Evolutionary conservation across 306 rosid species (phyloP).

Genomic region (Cucurbita maxima): DNA sequence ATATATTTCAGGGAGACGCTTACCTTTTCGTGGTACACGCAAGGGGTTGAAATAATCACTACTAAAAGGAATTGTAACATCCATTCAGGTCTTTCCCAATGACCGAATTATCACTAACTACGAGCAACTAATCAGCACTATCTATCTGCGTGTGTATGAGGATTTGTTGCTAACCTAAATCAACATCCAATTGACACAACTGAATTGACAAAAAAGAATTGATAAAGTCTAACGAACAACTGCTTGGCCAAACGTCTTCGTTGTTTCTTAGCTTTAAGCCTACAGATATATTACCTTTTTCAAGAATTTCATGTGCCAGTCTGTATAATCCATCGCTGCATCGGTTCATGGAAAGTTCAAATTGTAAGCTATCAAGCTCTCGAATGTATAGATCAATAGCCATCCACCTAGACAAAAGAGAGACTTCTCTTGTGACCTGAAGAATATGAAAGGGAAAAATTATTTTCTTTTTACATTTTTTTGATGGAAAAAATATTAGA

Average conservation of each 20-base stretch:
- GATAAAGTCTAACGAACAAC: not conserved
- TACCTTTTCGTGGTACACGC: not conserved
- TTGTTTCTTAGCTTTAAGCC: slow-evolving; percentile 5
- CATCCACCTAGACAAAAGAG: slow-evolving; percentile 91
- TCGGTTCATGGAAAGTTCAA: slow-evolving; percentile 82
- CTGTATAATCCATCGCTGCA: slow-evolving; percentile 55
- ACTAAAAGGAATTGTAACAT: not conserved
- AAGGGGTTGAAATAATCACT: not conserved
- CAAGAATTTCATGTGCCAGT: slow-evolving; percentile 63
- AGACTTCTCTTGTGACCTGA: slow-evolving; percentile 85
- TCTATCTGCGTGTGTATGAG: not conserved
- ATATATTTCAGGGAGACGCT: not conserved
- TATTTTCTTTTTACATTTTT: not conserved
- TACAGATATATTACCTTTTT: slow-evolving; percentile 36
- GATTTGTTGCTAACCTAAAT: not conserved
- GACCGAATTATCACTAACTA: not conserved
- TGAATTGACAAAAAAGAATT: not conserved
- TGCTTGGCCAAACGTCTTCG: not conserved
- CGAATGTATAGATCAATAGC: slow-evolving; percentile 76
- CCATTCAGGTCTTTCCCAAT: not conserved
- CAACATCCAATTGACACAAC: not conserved
- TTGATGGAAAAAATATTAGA: not conserved
- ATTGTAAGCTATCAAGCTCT: slow-evolving; percentile 74
- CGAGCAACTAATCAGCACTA: not conserved
- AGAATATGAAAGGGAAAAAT: not conserved